Percentiles rank a stretch among this genome's conserved stretches.
These are phyloP conservation scores for Polyporus arcularius DNA, from an alignment of 768 basidiomycete genomes.

Conservation along the genomic window DNA sequence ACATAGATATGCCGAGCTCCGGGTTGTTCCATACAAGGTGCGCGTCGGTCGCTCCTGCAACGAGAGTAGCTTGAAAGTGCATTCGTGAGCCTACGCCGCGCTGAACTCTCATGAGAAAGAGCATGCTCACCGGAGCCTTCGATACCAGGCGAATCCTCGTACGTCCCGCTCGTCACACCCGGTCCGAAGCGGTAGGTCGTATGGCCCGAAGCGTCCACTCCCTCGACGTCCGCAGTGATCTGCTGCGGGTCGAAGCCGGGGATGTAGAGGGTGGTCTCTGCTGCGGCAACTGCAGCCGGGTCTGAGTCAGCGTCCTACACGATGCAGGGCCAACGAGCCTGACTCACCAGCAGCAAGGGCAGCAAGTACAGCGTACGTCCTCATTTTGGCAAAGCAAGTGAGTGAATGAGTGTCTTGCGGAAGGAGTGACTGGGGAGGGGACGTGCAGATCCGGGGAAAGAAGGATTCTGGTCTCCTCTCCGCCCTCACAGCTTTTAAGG, in stretches of 20 bases:
- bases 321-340: background rate
- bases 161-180: constrained; percentile 37
- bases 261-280: constrained; percentile 44
- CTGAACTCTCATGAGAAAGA: background rate
- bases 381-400: background rate
- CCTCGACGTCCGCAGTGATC: constrained; percentile 42
- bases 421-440: background rate
- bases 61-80: constrained; percentile 40
- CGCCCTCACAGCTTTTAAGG: too few relatives aligned
- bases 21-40: constrained; percentile 37
- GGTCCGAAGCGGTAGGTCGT: constrained; percentile 45
- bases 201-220: constrained; percentile 41
- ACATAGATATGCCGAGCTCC: constrained; percentile 11
- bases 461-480: background rate
- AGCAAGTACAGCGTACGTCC: background rate
- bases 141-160: constrained; percentile 32
- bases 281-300: constrained; percentile 24
- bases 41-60: constrained; percentile 43
- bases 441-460: background rate
- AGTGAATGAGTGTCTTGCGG: background rate
- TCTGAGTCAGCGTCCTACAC: background rate
- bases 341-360: background rate
- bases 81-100: background rate
- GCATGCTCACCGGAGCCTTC: constrained; percentile 39
- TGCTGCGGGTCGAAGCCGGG: constrained; percentile 49